Conservation (phyloP, 176 grass and related monocot species). For the Coix lacrymajobi region DNA sequence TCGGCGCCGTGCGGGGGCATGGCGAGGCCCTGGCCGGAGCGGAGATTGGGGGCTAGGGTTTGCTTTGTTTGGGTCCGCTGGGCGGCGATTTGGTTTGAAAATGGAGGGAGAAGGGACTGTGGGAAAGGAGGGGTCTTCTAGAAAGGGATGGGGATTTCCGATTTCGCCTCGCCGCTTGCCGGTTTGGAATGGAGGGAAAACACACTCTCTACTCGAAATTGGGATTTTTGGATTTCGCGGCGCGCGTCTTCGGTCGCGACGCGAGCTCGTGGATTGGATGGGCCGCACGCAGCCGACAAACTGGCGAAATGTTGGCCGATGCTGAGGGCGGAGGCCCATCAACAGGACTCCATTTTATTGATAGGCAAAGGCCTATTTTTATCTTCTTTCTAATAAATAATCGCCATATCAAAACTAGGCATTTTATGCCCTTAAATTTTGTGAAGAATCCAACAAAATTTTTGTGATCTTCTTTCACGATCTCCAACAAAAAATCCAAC, state of each 20-base stretch:
- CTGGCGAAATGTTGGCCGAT: no score
- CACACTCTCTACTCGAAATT: background rate
- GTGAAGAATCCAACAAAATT: no score
- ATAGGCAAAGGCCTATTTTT: no score
- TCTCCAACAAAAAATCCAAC: no score
- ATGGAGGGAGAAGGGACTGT: background rate
- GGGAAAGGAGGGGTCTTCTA: background rate
- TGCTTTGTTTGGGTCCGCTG: background rate
- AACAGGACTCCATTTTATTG: no score
- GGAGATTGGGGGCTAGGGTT: slow-evolving; percentile 19
- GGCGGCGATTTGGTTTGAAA: background rate
- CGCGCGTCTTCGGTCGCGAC: background rate
- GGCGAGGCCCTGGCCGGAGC: background rate
- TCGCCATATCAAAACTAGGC: no score
- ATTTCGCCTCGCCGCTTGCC: background rate
- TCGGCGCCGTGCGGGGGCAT: background rate
- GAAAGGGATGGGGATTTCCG: background rate
- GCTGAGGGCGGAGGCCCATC: no score
- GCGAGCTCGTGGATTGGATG: no score
- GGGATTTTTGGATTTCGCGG: background rate
- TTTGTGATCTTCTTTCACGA: no score
- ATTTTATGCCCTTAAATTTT: no score
- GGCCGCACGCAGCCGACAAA: no score
- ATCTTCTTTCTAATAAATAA: no score
- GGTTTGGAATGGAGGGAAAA: background rate